phyloP scores from a whole-genome alignment of 345 rosid species.

The Gossypium thurberi region DNA sequence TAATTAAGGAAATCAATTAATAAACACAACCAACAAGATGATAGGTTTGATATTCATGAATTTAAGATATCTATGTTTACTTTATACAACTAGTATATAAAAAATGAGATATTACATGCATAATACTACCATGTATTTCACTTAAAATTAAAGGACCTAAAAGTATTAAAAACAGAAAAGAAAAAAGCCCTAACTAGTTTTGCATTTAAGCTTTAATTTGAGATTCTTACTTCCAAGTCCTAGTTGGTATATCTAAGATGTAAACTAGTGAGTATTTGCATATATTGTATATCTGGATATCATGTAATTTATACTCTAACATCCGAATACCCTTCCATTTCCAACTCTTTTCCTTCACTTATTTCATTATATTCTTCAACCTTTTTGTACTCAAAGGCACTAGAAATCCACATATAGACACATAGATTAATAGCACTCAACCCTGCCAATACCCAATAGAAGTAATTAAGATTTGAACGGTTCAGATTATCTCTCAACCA shows the following conservation, averaged over 20 bases:
- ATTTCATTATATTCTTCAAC: constrained; percentile 13
- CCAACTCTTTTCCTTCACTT: constrained; percentile 3
- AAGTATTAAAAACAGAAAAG: too few species aligned
- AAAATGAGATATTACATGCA: too few species aligned
- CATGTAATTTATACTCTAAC: not conserved
- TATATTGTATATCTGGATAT: not conserved
- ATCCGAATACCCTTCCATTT: not conserved
- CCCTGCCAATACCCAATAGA: constrained; percentile 70
- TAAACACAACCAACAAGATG: too few species aligned
- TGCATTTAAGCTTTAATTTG: not conserved
- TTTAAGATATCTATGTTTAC: too few species aligned
- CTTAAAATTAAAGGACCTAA: too few species aligned
- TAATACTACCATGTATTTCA: too few species aligned
- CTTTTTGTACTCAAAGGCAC: constrained; percentile 59
- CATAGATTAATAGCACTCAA: constrained; percentile 54
- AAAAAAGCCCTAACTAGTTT: not conserved
- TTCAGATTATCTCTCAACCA: constrained; percentile 78
- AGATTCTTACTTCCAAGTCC: not conserved
- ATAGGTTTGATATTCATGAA: too few species aligned
- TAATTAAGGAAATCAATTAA: too few species aligned
- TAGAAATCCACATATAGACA: constrained; percentile 43
- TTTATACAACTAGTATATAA: too few species aligned
- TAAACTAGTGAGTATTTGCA: not conserved
- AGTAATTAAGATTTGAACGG: constrained; percentile 51
- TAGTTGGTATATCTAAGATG: not conserved